phyloP scores from a whole-genome alignment of 73 alveolate species.

The Uronychia binucleata region DNA sequence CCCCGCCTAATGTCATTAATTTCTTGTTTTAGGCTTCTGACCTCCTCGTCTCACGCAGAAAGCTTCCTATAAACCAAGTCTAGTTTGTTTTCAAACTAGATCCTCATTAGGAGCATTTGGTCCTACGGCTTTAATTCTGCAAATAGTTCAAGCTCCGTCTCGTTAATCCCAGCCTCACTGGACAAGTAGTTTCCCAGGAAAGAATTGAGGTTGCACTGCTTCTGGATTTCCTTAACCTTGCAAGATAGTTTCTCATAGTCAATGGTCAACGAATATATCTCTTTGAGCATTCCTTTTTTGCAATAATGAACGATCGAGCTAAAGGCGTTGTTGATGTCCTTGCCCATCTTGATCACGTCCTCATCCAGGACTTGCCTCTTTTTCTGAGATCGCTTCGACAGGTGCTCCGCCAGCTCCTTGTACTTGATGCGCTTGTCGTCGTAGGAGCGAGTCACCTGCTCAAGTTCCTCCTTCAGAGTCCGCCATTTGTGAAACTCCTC shows the following conservation, averaged over 20 bases:
- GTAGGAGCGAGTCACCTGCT: neutral
- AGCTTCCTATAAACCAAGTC: neutral
- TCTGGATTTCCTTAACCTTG: neutral
- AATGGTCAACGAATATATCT: neutral
- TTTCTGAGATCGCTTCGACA: neutral
- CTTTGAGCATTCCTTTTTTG: conserved; percentile 11
- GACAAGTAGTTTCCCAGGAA: neutral
- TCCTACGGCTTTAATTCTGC: neutral
- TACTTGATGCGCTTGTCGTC: neutral
- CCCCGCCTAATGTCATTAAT: too few species aligned
- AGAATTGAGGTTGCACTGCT: neutral
- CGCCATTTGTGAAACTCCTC: conserved; percentile 20
- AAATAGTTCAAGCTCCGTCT: neutral
- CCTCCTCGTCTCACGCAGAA: neutral
- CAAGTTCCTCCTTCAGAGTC: neutral
- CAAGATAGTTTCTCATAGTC: conserved; percentile 1
- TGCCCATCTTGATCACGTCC: neutral
- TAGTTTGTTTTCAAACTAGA: neutral
- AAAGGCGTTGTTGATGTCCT: neutral
- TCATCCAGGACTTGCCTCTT: neutral
- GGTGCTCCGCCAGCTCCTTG: neutral
- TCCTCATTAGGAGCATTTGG: neutral
- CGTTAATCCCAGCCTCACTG: neutral
- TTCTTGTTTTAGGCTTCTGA: neutral
- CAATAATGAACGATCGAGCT: conserved; percentile 1